A percentile compares a stretch with the other conserved stretches of the same genome.
These are phyloP conservation scores for Tylopilus cervinicoccineus DNA, from an alignment of 768 basidiomycete species.

Conservation along the genomic window DNA sequence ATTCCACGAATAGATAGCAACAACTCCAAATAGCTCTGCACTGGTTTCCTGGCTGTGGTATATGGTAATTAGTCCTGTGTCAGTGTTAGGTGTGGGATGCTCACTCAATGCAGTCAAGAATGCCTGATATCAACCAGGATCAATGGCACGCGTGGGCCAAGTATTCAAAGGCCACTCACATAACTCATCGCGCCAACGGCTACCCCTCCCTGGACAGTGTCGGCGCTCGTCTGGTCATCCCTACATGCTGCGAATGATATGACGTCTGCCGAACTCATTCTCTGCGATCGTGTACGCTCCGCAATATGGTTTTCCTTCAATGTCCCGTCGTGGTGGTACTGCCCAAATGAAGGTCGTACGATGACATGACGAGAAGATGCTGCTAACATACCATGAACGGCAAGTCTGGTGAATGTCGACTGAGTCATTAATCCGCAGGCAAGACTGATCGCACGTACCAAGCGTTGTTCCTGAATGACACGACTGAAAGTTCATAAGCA, in stretches of 20 bases:
- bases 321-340: conserved; percentile 62
- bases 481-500: conserved; percentile 26
- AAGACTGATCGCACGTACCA: conserved; percentile 22
- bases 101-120: conserved; percentile 51
- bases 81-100: conserved; percentile 7
- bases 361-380: not conserved
- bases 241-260: conserved; percentile 72
- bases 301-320: conserved; percentile 44
- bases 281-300: conserved; percentile 31
- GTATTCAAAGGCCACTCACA: conserved; percentile 39
- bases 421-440: not conserved
- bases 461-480: conserved; percentile 51
- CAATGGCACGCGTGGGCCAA: not conserved
- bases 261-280: conserved; percentile 73
- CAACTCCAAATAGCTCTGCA: conserved; percentile 64
- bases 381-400: conserved; percentile 25
- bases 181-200: conserved; percentile 81
- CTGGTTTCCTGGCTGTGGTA: conserved; percentile 41
- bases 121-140: conserved; percentile 40
- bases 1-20: conserved; percentile 56
- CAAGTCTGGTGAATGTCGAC: conserved; percentile 12
- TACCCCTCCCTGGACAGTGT: conserved; percentile 57
- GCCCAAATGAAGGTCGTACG: not conserved
- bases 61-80: not conserved
- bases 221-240: conserved; percentile 70